Evolutionary conservation across 2,329 filamentous ascomycete species (phyloP).

Genomic region (Ceratocystis alfenasii): DNA sequence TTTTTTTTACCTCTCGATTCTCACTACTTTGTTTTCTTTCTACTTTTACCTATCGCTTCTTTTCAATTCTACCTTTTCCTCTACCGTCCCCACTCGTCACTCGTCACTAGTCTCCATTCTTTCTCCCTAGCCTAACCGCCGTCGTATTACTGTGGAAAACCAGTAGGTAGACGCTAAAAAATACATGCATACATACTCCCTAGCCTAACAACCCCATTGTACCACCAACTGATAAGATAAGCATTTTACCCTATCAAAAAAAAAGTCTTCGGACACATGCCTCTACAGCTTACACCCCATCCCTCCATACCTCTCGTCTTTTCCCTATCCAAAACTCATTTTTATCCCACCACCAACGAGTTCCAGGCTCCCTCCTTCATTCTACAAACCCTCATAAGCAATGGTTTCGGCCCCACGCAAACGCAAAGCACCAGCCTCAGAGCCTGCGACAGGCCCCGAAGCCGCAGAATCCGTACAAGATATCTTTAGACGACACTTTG

Average conservation of each 20-base stretch:
- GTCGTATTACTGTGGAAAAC: too few relatives aligned
- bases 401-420: constrained; percentile 39
- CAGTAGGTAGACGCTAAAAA: too few relatives aligned
- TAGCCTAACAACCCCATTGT: not conserved
- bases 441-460: constrained; percentile 23
- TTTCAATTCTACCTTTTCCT: not conserved
- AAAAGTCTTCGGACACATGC: constrained; percentile 1
- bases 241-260: constrained; percentile 7
- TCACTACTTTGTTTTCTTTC: not conserved
- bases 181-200: too few relatives aligned
- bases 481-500: constrained; percentile 74
- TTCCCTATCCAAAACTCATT: not conserved
- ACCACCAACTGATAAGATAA: constrained; percentile 20
- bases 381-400: not conserved
- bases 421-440: constrained; percentile 34
- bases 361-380: not conserved
- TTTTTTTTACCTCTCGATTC: not conserved
- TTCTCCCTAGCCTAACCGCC: not conserved
- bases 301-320: not conserved
- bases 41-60: not conserved
- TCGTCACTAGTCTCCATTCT: not conserved
- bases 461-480: constrained; percentile 50
- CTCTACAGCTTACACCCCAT: not conserved
- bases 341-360: not conserved
- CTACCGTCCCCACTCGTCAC: not conserved